Conservation (phyloP, 2,329 filamentous ascomycete genomes). For the Stagonosporopsis rhizophila region DNA sequence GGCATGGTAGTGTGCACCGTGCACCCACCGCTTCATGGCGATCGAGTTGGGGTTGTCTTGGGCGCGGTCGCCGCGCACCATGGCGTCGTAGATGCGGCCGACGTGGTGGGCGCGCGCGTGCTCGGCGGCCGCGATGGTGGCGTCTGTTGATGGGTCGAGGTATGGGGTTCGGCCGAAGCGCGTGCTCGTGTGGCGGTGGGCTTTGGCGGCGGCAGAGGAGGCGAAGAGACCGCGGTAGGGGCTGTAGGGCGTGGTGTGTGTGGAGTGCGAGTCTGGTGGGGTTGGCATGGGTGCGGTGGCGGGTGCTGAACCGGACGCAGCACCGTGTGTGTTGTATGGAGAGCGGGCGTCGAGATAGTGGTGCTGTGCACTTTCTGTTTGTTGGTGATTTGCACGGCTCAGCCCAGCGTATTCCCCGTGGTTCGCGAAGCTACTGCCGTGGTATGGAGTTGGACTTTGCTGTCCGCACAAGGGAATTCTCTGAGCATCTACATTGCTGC, state of each 20-base stretch:
- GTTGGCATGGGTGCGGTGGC: slow-evolving; percentile 13
- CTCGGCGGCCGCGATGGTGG: slow-evolving; percentile 31
- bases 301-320: slow-evolving; percentile 1
- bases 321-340: slow-evolving; percentile 21
- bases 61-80: slow-evolving; percentile 39
- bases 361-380: neutral
- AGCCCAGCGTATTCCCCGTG: slow-evolving; percentile 20
- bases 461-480: slow-evolving; percentile 11
- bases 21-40: slow-evolving; percentile 46
- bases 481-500: slow-evolving; percentile 11
- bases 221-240: slow-evolving; percentile 32
- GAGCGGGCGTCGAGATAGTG: neutral
- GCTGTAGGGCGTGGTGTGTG: slow-evolving; percentile 25
- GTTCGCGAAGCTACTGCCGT: slow-evolving; percentile 17
- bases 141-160: slow-evolving; percentile 31
- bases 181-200: slow-evolving; percentile 34
- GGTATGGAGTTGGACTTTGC: slow-evolving; percentile 9
- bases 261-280: too few relatives aligned
- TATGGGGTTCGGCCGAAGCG: slow-evolving; percentile 39
- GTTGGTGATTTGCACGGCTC: neutral
- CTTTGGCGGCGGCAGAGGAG: slow-evolving; percentile 29
- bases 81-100: slow-evolving; percentile 44
- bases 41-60: slow-evolving; percentile 42
- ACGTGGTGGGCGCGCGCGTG: slow-evolving; percentile 29
- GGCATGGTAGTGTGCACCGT: slow-evolving; percentile 37